Evolutionary conservation across 345 rosid genomes (phyloP).

Genomic region (Gossypium arboreum): DNA sequence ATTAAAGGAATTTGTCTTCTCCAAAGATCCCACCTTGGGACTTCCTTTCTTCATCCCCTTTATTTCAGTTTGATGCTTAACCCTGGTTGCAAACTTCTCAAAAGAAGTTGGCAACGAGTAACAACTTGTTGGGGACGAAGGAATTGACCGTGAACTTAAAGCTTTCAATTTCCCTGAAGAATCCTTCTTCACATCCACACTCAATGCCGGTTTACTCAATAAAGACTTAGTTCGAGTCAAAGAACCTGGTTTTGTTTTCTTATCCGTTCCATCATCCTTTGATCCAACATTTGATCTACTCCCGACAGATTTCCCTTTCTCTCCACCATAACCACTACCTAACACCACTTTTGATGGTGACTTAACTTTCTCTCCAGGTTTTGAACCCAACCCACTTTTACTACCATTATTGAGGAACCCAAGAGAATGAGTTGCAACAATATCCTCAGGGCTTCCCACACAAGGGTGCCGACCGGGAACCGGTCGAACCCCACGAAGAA

Average conservation of each 20-base stretch:
- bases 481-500: slow-evolving; percentile 88
- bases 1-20: slow-evolving; percentile 47
- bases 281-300: slow-evolving; percentile 44
- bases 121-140: slow-evolving; percentile 85
- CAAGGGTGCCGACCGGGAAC: slow-evolving; percentile 95
- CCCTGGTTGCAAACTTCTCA: slow-evolving; percentile 75
- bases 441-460: slow-evolving; percentile 91
- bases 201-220: slow-evolving; percentile 34
- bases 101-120: slow-evolving; percentile 86
- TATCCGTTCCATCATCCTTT: slow-evolving; percentile 46
- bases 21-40: slow-evolving; percentile 41
- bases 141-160: slow-evolving; percentile 68
- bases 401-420: slow-evolving; percentile 55
- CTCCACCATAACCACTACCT: slow-evolving; percentile 28
- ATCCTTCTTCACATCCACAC: slow-evolving; percentile 61
- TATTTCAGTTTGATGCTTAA: slow-evolving; percentile 64
- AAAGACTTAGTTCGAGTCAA: slow-evolving; percentile 55
- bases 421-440: slow-evolving; percentile 72
- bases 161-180: slow-evolving; percentile 48
- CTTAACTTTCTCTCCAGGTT: slow-evolving; percentile 47
- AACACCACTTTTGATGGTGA: slow-evolving; percentile 26
- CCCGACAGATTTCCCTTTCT: slow-evolving; percentile 46
- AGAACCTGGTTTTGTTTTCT: slow-evolving; percentile 30
- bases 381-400: slow-evolving; percentile 32
- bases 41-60: slow-evolving; percentile 56